A percentile compares a stretch with the other conserved stretches of the same genome.
Evolutionary conservation across 805 yeast genomes (phyloP).

Genomic region (Starmerella sp.): DNA sequence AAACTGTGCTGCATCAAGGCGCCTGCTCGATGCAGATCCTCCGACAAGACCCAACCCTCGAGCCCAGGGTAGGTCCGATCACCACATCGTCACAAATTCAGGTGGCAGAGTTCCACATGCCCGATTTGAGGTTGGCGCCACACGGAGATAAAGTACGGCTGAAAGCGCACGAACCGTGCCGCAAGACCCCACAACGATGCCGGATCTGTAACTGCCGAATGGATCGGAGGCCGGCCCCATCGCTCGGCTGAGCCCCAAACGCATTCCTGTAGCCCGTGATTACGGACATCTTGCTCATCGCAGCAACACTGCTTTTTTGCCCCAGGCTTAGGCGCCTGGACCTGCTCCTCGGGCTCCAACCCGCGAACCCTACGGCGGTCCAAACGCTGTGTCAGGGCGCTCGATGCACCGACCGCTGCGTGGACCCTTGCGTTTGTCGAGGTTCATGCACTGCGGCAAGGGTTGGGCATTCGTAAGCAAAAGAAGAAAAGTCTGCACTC

Average conservation of each 20-base stretch:
- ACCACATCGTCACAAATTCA: not conserved
- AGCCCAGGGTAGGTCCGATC: not conserved
- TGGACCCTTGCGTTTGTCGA: not conserved
- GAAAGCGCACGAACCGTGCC: not conserved
- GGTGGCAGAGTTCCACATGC: not conserved
- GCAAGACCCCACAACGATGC: not conserved
- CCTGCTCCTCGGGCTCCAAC: no score
- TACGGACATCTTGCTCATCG: not conserved
- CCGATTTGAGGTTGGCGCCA: not conserved
- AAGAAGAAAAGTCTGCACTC: conserved; percentile 3
- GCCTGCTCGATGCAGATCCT: not conserved
- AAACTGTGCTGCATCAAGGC: not conserved
- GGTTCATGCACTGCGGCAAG: not conserved
- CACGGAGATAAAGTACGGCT: not conserved
- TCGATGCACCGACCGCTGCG: not conserved
- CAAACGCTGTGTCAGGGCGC: not conserved
- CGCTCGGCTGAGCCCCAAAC: not conserved
- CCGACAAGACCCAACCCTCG: not conserved
- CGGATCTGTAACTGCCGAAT: not conserved
- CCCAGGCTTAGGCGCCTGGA: no score
- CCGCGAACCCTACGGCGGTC: not conserved
- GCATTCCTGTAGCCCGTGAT: not conserved
- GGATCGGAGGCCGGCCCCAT: not conserved
- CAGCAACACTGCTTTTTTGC: not conserved
- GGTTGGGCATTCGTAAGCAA: not conserved